Percentiles rank a stretch among this genome's conserved stretches.
phyloP scores from a whole-genome alignment of 768 basidiomycete genomes.

The Trametes punicea region DNA sequence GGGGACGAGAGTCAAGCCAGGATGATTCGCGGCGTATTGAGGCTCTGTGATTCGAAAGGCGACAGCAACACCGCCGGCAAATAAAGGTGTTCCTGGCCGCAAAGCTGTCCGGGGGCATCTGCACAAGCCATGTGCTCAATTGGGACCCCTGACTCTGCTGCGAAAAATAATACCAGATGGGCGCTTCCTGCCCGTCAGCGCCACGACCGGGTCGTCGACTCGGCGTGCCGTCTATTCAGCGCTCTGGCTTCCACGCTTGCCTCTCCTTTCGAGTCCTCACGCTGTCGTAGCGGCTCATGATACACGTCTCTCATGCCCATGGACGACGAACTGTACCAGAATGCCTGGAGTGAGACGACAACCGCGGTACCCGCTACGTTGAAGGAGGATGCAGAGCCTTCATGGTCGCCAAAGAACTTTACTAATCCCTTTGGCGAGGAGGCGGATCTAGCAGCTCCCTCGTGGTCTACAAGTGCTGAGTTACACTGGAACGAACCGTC shows the following conservation, averaged over 20 bases:
- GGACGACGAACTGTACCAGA: conserved; percentile 80
- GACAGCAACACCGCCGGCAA: conserved; percentile 17
- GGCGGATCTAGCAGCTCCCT: conserved; percentile 53
- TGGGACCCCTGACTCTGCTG: not conserved
- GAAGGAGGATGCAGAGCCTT: conserved; percentile 2
- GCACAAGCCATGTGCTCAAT: not conserved
- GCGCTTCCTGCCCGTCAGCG: not conserved
- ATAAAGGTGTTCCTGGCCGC: not conserved
- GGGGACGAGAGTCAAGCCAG: conserved; percentile 12
- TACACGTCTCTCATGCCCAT: conserved; percentile 34
- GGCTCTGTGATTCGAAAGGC: conserved; percentile 13
- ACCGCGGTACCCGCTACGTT: conserved; percentile 23
- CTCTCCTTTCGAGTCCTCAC: not conserved
- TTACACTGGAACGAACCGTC: conserved; percentile 49
- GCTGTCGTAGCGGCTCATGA: conserved; percentile 9
- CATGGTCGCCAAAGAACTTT: conserved; percentile 19
- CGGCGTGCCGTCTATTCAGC: not conserved
- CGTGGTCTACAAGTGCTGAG: conserved; percentile 49
- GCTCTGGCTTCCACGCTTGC: not conserved
- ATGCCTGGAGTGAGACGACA: conserved; percentile 58
- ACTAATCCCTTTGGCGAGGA: conserved; percentile 39
- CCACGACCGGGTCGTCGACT: not conserved
- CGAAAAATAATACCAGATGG: not conserved
- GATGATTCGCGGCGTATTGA: conserved; percentile 8
- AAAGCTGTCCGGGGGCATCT: conserved; percentile 6